These are phyloP conservation scores for Leucogyrophana mollusca DNA, from an alignment of 768 basidiomycete genomes.

Conservation along the genomic window DNA sequence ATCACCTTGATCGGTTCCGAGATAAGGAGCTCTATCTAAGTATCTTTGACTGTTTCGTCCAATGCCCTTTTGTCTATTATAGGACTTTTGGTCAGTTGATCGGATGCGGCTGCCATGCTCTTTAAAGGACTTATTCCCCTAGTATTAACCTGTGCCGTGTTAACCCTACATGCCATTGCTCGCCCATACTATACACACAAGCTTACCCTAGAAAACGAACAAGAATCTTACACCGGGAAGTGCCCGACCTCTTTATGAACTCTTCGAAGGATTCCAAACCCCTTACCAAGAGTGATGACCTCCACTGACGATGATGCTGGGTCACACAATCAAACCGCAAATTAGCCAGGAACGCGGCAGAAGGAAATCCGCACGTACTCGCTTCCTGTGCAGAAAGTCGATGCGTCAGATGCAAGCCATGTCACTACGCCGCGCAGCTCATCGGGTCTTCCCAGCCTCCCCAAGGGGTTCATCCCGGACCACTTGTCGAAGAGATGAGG, in stretches of 20 bases:
- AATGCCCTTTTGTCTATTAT: no score
- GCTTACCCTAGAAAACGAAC: background rate
- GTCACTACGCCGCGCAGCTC: slow-evolving; percentile 69
- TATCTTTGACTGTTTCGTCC: no score
- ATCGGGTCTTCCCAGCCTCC: slow-evolving; percentile 68
- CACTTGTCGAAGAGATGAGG: slow-evolving; percentile 65
- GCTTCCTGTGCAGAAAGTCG: slow-evolving; percentile 79
- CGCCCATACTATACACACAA: background rate
- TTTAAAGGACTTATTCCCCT: no score
- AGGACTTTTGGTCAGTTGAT: no score
- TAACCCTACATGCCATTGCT: background rate
- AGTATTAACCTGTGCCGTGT: no score
- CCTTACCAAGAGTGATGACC: slow-evolving; percentile 31
- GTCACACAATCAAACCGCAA: background rate
- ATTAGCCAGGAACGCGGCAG: background rate
- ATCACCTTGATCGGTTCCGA: no score
- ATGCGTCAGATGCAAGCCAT: slow-evolving; percentile 76
- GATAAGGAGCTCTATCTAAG: no score
- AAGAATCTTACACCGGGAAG: background rate
- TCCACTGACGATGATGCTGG: slow-evolving; percentile 29
- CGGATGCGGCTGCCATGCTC: no score
- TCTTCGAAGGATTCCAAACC: background rate
- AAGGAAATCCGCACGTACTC: slow-evolving; percentile 49
- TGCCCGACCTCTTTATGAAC: no score
- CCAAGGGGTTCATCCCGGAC: slow-evolving; percentile 68